Evolutionary conservation across 176 grass and related monocot species (phyloP), one percentile per base, ranked within the genome.

Genomic region (Rhynchospora pubera): DNA sequence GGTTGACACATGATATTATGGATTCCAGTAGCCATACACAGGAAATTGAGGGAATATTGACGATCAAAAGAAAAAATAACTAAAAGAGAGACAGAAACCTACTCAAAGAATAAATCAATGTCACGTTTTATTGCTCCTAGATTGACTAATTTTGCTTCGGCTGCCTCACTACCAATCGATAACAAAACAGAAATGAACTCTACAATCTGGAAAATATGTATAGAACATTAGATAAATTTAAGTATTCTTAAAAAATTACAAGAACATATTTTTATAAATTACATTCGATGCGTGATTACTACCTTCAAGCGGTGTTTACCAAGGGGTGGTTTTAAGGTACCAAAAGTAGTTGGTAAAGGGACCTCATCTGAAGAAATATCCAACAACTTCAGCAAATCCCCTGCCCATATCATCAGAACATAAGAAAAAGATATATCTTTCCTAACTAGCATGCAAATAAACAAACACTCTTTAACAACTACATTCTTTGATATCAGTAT

Each of bases 101-200:
- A 99, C 96, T 99, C 92, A 84, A 99, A 99, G 83, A 99, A 90
- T 79, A 99, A 88, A 93, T 95, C 84, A 85, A 95, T 81, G 85
- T 85, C 73, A 52, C 24, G 58, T 82, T 91, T 93, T 69, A 99
- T 93, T 66, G 96, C 92, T 76, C 96, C 92, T 62, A 91, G 89
- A 23, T 85, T 77, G 82, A 91, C 91, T 79, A 99, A 82, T 65
- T 87, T 83, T 16, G 66, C 81, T 88, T 99, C 96, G 18, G 92
- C 92, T 82, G 85, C 62, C 87, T 90, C 89, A 81, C 89, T 95
- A 83, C 92, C 96, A 83, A 99, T 93, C 34, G 96, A 89, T 57
- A 99, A 86, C 80, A 99, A 85, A 86, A 95, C 92, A 39, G 91
- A 99, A 67, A 99, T 90, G 79, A 99, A 99, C 89, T 99, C 92